Conservation (phyloP, 257 asterid species). For the Solanum habrochaites region DNA sequence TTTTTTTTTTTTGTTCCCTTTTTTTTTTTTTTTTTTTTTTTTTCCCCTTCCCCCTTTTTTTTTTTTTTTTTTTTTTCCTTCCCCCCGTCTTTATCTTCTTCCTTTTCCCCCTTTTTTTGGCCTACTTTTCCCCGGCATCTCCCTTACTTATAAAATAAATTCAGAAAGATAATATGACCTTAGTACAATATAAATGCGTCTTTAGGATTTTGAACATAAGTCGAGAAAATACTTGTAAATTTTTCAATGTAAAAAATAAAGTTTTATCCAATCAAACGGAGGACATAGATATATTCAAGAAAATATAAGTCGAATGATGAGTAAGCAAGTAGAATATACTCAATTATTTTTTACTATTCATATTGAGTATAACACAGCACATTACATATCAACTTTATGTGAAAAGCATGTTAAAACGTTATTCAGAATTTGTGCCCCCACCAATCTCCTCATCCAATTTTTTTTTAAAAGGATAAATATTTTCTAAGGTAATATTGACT, state of each 20-base stretch:
- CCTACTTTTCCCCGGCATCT: too few species aligned
- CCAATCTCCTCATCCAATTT: background rate
- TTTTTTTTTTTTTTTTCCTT: too few species aligned
- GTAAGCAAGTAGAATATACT: background rate
- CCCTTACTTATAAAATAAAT: too few species aligned
- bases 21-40: too few species aligned
- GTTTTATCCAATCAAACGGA: background rate
- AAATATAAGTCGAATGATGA: background rate
- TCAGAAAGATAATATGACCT: accelerated
- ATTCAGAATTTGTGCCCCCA: background rate
- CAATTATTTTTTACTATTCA: background rate
- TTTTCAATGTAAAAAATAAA: too few species aligned
- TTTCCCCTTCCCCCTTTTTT: too few species aligned
- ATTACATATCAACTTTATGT: background rate
- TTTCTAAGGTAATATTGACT: background rate
- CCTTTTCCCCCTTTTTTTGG: too few species aligned
- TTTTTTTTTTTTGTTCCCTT: too few species aligned
- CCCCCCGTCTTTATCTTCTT: too few species aligned
- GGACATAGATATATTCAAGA: background rate
- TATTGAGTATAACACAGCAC: background rate
- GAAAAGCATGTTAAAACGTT: background rate
- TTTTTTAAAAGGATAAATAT: background rate
- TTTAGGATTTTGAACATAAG: accelerated
- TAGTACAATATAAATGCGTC: accelerated
- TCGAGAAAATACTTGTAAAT: accelerated